Base-by-base conservation (phyloP, 2,329 filamentous ascomycete genomes). In the Aspergillus nomiae region DNA sequence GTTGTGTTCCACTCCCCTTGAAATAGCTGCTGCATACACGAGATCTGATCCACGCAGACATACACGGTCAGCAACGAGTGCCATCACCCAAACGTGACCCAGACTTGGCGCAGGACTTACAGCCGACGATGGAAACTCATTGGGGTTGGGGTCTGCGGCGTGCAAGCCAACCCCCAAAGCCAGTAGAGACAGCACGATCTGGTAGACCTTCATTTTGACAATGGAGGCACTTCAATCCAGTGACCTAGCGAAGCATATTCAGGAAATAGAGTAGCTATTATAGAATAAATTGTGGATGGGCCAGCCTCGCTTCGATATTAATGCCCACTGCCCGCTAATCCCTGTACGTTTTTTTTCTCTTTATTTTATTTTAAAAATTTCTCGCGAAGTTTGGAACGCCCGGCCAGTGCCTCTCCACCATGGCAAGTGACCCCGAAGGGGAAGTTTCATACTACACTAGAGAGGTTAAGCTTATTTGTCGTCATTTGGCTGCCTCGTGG, bases 401-500 rank as follows among this genome's bases (percentile, higher is more conserved):
- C 21, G 41, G 30, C 30, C 11, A n/a, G 32, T 16, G 21, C 30
- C 24, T 41, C 21, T 43, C 58, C 57, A 59, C 46, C 26, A 32
- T 41, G 48, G 58, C 24, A 51, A 59, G 19, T 34, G 36, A 24
- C 10, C 24, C 36, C 51, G 48, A 54, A 21, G 6, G 2, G 14
- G 36, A 38, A 54, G 10, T 53, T 38, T 54, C 32, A 32, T 32
- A 24, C 46, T 43, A 26, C 34, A 59, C 32, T 53, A 45, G 48
- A 45, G 2, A 19, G 48, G 58, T 54, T 59, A 59, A 54, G 58
- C 58, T 59, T 53, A 59, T 59, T 14, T 59, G 28, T n/a, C 7
- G 48, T 7, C 34, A 59, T 54, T 10, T 19, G 51, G 30, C 3
- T 34, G 24, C 32, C 19, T 55, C 51, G 32, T 55, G n/a, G 51